Percentiles rank a stretch among this genome's conserved stretches.
Evolutionary conservation across 1,284 basidiomycete species (phyloP).

Genomic region (Moesziomyces antarcticus): DNA sequence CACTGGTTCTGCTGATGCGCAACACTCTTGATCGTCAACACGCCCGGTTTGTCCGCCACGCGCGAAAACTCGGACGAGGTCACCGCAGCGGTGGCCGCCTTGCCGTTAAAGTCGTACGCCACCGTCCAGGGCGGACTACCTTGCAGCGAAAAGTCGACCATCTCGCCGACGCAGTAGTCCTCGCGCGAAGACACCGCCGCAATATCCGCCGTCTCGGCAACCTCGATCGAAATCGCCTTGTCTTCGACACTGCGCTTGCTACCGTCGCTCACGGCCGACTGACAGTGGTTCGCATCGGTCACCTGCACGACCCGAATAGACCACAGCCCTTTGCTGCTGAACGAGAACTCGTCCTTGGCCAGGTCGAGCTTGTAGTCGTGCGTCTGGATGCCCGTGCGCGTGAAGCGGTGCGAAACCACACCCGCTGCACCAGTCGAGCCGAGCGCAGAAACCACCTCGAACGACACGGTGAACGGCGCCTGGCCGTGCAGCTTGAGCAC

Average conservation of each 20-base stretch:
- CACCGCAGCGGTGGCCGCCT: conserved; percentile 78
- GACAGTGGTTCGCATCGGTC: conserved; percentile 58
- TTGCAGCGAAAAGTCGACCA: conserved; percentile 89
- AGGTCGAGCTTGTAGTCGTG: conserved; percentile 82
- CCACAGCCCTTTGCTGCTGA: conserved; percentile 78
- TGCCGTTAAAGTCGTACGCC: conserved; percentile 85
- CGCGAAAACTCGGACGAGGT: conserved; percentile 84
- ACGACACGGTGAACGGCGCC: conserved; percentile 84
- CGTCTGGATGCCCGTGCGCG: conserved; percentile 74
- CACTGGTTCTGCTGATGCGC: conserved; percentile 75
- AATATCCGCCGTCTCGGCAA: conserved; percentile 93
- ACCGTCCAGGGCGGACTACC: conserved; percentile 96
- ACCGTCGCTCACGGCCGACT: conserved; percentile 5
- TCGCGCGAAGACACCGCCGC: conserved; percentile 80
- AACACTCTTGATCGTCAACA: conserved; percentile 83
- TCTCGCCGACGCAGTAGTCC: conserved; percentile 91
- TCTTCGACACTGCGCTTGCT: conserved; percentile 13
- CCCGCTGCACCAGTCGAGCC: conserved; percentile 70
- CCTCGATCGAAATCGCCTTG: conserved; percentile 71
- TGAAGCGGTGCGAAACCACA: conserved; percentile 68
- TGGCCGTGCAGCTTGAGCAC: conserved; percentile 74
- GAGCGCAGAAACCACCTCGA: conserved; percentile 73
- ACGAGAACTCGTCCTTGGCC: conserved; percentile 80
- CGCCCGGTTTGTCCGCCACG: conserved; percentile 81
- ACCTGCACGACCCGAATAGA: conserved; percentile 69